Conservation (phyloP, 495 filamentous ascomycete species). For the Chaetomium cochliodes region DNA sequence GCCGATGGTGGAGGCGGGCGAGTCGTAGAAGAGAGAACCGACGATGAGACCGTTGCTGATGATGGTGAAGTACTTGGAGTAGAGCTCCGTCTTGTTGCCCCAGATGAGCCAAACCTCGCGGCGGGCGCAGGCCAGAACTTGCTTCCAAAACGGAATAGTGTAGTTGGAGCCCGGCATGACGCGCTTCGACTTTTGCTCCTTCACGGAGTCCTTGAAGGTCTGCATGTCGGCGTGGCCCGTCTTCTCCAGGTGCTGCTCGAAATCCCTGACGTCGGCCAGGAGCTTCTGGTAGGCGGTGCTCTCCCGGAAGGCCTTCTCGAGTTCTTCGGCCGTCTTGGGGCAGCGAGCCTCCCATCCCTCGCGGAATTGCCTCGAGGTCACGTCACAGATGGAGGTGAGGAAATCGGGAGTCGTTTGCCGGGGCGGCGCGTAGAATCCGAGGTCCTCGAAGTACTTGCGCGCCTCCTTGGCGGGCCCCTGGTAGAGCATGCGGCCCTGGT, state of each 20-base stretch:
- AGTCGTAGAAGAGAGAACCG: slow-evolving; percentile 72
- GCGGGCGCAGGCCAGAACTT: slow-evolving; percentile 55
- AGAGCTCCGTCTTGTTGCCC: slow-evolving; percentile 59
- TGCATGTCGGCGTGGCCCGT: slow-evolving; percentile 40
- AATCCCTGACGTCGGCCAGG: slow-evolving; percentile 50
- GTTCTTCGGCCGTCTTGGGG: slow-evolving; percentile 69
- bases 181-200: slow-evolving; percentile 42
- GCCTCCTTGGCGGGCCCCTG: slow-evolving; percentile 60
- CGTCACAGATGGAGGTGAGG: slow-evolving; percentile 69
- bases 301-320: slow-evolving; percentile 60
- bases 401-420: slow-evolving; percentile 67
- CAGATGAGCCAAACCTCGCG: slow-evolving; percentile 59
- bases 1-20: slow-evolving; percentile 56
- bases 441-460: slow-evolving; percentile 59
- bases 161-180: slow-evolving; percentile 50
- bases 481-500: slow-evolving; percentile 67
- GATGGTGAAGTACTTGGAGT: slow-evolving; percentile 56
- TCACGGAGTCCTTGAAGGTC: slow-evolving; percentile 50
- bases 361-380: slow-evolving; percentile 59
- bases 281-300: slow-evolving; percentile 52
- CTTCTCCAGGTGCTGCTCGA: slow-evolving; percentile 42
- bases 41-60: slow-evolving; percentile 74
- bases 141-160: slow-evolving; percentile 57
- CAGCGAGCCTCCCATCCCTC: slow-evolving; percentile 61
- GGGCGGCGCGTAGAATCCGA: slow-evolving; percentile 57